Evolutionary conservation across 768 basidiomycete genomes (phyloP).

Genomic region (Pleurotus salmoneostramineus): DNA sequence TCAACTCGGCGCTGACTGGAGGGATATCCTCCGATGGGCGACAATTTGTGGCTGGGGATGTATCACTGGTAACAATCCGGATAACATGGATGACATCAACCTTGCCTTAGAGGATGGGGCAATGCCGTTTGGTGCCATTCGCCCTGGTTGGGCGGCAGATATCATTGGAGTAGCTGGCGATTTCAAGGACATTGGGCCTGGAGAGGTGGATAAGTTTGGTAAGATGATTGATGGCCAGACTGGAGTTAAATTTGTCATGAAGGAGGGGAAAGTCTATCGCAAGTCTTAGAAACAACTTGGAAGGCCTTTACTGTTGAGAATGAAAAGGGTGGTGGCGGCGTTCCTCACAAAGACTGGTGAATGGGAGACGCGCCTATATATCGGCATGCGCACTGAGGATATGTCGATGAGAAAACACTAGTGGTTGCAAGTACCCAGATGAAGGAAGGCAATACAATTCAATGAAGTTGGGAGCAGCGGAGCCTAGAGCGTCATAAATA

Average conservation of each 20-base stretch:
- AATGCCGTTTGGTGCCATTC: conserved; percentile 51
- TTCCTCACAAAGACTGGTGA: background rate
- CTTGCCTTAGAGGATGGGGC: conserved; percentile 38
- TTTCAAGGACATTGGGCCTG: conserved; percentile 22
- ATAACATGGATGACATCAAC: conserved; percentile 22
- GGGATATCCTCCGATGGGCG: conserved; percentile 50
- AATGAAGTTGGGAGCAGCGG: too few relatives aligned
- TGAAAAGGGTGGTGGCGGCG: background rate
- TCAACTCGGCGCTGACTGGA: conserved; percentile 47
- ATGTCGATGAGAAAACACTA: too few relatives aligned
- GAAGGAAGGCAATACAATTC: too few relatives aligned
- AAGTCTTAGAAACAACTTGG: too few relatives aligned
- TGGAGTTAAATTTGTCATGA: conserved; percentile 55
- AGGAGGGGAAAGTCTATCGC: conserved; percentile 46
- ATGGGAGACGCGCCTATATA: too few relatives aligned
- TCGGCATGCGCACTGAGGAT: too few relatives aligned
- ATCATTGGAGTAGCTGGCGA: conserved; percentile 34
- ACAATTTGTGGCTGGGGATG: conserved; percentile 60
- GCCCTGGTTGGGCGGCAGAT: conserved; percentile 53
- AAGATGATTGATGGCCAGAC: conserved; percentile 30
- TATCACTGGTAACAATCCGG: conserved; percentile 44
- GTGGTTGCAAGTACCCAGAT: too few relatives aligned
- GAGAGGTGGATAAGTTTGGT: conserved; percentile 30
- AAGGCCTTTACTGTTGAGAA: background rate
- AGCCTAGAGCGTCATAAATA: too few relatives aligned